Evolutionary conservation across 192 early-diverging fungal species (phyloP).

Genomic region (Linnemannia schmuckeri): DNA sequence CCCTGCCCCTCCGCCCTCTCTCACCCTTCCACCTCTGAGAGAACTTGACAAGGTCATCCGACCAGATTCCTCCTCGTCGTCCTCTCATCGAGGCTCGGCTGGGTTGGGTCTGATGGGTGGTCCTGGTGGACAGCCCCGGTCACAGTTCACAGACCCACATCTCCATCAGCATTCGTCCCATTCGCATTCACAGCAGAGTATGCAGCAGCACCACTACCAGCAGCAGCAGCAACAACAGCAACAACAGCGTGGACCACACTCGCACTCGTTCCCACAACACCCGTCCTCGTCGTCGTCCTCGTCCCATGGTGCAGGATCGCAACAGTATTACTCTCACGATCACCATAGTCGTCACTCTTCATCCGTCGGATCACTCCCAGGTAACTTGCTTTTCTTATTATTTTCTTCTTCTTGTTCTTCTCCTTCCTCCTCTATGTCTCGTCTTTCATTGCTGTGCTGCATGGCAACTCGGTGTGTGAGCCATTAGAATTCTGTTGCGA

Average conservation of each 20-base stretch:
- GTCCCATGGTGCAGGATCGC: slow-evolving; percentile 12
- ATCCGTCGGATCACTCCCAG: slow-evolving; percentile 39
- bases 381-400: slow-evolving; percentile 5
- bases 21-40: slow-evolving; percentile 36
- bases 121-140: not conserved
- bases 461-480: not conserved
- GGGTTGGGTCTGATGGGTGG: not conserved
- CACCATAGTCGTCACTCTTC: slow-evolving; percentile 38
- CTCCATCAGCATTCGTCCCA: slow-evolving; percentile 15
- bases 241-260: slow-evolving; percentile 7
- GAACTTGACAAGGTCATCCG: slow-evolving; percentile 38
- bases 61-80: slow-evolving; percentile 11
- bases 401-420: not conserved
- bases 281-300: not conserved
- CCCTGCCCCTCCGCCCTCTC: slow-evolving; percentile 42
- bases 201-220: not conserved
- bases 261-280: not conserved
- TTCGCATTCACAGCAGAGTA: not conserved
- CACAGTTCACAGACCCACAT: slow-evolving; percentile 14
- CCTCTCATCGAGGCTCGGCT: not conserved
- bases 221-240: slow-evolving; percentile 17
- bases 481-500: not conserved
- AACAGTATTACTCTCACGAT: slow-evolving; percentile 18
- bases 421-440: not conserved
- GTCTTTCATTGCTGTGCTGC: not conserved